Evolutionary conservation across 2,329 filamentous ascomycete species (phyloP).

Genomic region (Fusarium nurragi): DNA sequence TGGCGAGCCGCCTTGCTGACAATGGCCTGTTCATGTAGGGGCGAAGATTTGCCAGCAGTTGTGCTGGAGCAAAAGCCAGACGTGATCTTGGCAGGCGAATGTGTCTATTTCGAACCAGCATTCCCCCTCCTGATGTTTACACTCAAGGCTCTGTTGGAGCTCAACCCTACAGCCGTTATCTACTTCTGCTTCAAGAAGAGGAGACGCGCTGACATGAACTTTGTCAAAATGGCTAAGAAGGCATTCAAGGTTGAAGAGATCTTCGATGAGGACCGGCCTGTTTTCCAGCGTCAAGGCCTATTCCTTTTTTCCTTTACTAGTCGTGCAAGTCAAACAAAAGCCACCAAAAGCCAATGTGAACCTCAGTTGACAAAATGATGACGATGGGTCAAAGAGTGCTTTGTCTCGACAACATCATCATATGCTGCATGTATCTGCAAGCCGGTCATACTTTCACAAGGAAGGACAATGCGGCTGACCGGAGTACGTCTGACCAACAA

Average conservation of each 20-base stretch:
- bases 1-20: conserved; percentile 32
- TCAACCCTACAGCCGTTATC: conserved; percentile 71
- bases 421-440: conserved; percentile 24
- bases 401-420: conserved; percentile 31
- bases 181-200: conserved; percentile 97
- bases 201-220: conserved; percentile 80
- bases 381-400: conserved; percentile 28
- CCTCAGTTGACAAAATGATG: conserved; percentile 31
- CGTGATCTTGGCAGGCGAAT: conserved; percentile 92
- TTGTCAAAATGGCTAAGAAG: conserved; percentile 76
- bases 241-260: conserved; percentile 71
- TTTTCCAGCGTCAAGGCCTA: conserved; percentile 66
- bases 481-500: conserved; percentile 21
- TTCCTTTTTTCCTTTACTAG: conserved; percentile 69
- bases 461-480: conserved; percentile 1
- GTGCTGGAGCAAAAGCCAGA: conserved; percentile 71
- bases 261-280: conserved; percentile 66
- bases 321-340: conserved; percentile 44
- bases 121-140: conserved; percentile 89
- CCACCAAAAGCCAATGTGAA: conserved; percentile 24
- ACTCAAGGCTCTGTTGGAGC: conserved; percentile 75
- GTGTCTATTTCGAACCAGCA: conserved; percentile 95
- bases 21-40: conserved; percentile 56
- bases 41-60: conserved; percentile 64
- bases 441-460: neutral